These are phyloP conservation scores for Trichosanthes truncata DNA, from an alignment of 306 rosid species.

Conservation along the genomic window DNA sequence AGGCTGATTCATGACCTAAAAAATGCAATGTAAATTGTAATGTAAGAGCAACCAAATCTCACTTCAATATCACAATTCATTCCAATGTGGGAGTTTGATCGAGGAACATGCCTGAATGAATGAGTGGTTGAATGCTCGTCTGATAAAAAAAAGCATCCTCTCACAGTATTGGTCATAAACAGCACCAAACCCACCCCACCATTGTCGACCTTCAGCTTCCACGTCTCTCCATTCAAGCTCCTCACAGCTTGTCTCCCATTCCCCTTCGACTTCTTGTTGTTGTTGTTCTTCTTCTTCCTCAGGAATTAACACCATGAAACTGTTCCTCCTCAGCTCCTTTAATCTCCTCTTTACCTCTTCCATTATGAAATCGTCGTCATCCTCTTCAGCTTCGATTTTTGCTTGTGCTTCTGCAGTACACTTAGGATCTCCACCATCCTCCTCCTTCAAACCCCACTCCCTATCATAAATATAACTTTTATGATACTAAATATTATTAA, in stretches of 20 bases:
- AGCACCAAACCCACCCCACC: slow-evolving; percentile 97
- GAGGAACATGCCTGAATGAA: slow-evolving; percentile 25
- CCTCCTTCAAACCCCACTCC: neutral
- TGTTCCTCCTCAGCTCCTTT: slow-evolving; percentile 85
- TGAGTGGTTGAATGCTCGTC: slow-evolving; percentile 50
- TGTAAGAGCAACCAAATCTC: neutral
- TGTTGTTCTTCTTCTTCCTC: slow-evolving; percentile 61
- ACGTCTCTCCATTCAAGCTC: slow-evolving; percentile 97
- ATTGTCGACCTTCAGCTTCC: slow-evolving; percentile 87
- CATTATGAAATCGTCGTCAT: slow-evolving; percentile 77
- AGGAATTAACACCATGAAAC: slow-evolving; percentile 92
- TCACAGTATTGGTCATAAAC: slow-evolving; percentile 75
- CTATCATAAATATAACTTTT: neutral
- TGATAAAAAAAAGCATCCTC: slow-evolving; percentile 75
- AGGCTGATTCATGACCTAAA: slow-evolving; percentile 52
- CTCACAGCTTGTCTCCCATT: slow-evolving; percentile 39
- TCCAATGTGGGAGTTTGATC: neutral
- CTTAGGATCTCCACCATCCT: neutral
- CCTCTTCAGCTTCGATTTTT: slow-evolving; percentile 69
- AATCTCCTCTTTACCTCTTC: slow-evolving; percentile 87
- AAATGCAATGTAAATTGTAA: neutral
- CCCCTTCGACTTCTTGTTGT: slow-evolving; percentile 42
- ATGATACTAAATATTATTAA: no score
- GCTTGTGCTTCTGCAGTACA: slow-evolving; percentile 44
- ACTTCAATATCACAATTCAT: neutral